Conservation (phyloP, 2,329 filamentous ascomycete species). For the Fusarium sp. region DNA sequence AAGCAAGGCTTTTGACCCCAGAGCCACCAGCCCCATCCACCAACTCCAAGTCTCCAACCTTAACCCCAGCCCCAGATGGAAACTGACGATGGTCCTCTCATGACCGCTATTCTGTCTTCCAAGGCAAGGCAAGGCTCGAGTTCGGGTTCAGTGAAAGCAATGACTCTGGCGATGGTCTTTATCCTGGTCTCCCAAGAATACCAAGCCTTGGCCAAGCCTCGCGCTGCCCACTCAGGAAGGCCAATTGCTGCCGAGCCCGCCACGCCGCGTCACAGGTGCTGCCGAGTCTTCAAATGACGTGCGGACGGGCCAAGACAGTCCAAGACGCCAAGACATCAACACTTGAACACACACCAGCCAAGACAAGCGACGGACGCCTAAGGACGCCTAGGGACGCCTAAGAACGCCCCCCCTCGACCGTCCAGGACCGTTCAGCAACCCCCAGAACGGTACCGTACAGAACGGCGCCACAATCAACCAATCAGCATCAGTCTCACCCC, state of each 20-base stretch:
- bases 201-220: slow-evolving; percentile 38
- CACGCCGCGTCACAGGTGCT: slow-evolving; percentile 47
- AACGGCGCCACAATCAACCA: slow-evolving; percentile 9
- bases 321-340: too few species aligned
- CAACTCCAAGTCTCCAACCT: background rate
- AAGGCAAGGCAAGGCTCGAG: slow-evolving; percentile 33
- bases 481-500: slow-evolving; percentile 18
- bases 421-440: slow-evolving; percentile 25
- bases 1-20: slow-evolving; percentile 23
- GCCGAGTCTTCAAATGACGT: slow-evolving; percentile 43
- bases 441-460: slow-evolving; percentile 37
- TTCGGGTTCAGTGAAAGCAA: slow-evolving; percentile 32
- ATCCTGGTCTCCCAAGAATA: slow-evolving; percentile 41
- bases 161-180: slow-evolving; percentile 20
- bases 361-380: too few species aligned
- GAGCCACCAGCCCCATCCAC: slow-evolving; percentile 2
- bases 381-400: too few species aligned
- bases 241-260: slow-evolving; percentile 45
- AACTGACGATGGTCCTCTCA: slow-evolving; percentile 30
- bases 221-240: slow-evolving; percentile 32
- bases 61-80: slow-evolving; percentile 12
- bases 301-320: slow-evolving; percentile 13
- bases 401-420: slow-evolving; percentile 15
- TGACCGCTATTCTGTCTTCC: slow-evolving; percentile 33
- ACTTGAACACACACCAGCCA: too few species aligned